Conservation (phyloP, 2,329 filamentous ascomycete genomes). For the Cercospora sp. region DNA sequence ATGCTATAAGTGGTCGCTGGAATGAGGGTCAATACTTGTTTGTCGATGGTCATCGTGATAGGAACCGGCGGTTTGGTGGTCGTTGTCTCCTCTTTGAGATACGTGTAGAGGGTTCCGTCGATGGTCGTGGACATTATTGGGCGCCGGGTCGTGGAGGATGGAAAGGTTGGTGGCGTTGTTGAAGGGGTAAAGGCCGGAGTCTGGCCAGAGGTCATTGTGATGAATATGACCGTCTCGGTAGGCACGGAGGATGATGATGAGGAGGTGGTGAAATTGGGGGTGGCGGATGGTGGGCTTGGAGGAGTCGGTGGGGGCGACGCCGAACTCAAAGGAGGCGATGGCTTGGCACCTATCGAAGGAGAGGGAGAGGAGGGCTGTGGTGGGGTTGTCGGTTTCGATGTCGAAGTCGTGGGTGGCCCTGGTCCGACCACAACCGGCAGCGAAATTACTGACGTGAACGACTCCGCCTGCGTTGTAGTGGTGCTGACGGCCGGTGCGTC, state of each 20-base stretch:
- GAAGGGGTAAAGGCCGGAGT: not conserved
- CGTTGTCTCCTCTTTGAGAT: not conserved
- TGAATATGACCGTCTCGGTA: slow-evolving; percentile 2
- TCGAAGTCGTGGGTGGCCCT: not conserved
- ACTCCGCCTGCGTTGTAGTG: not conserved
- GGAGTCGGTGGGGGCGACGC: not conserved
- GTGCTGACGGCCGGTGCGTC: not conserved
- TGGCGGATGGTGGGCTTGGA: not conserved
- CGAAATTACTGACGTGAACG: not conserved
- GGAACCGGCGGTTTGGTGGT: not conserved
- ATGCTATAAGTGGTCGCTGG: not conserved
- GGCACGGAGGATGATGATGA: not conserved
- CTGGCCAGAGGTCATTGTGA: slow-evolving; percentile 9
- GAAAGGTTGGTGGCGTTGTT: not conserved
- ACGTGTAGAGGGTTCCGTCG: slow-evolving; percentile 1
- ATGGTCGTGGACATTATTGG: slow-evolving; percentile 6
- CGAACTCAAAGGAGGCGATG: not conserved
- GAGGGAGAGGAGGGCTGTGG: not conserved
- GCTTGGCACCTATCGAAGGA: not conserved
- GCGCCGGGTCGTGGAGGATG: not conserved
- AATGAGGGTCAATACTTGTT: not conserved
- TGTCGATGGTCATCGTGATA: not conserved
- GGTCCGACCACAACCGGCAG: not conserved
- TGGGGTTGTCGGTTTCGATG: not conserved
- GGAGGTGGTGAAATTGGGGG: not conserved